Base-by-base conservation (phyloP, 768 basidiomycete species). In the Rhodosporidiobolus sp. region DNA sequence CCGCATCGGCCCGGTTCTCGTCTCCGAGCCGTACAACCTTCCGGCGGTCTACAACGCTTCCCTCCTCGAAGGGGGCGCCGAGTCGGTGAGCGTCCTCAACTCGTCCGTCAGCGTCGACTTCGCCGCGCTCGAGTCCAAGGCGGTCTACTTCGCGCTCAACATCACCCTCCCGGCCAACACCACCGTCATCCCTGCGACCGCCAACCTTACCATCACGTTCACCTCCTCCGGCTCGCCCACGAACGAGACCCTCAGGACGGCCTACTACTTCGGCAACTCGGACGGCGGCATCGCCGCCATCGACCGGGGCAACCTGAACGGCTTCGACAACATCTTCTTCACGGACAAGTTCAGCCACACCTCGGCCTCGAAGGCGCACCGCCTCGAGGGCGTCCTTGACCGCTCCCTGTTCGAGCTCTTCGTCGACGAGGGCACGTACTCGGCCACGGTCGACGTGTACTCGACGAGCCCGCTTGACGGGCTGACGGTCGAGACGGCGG, bases 321-420 rank as follows among this genome's bases (percentile, higher is more conserved):
- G 38, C 28, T 28, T 30, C 63, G 26, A 20, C n/a, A 38, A 63
- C 63, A 52, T 52, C 26, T 53, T 53, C 63, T 63, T 63, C 63
- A 63, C 26, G 22, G 35, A 53, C 26, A 53, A 53, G 38, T 43
- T 63, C 38, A 26, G 19, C 14, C n/a, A n/a, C 17, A 35, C 63
- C 3, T 0, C n/a, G 63, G n/a, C 63, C 35, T 28, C 22, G 24
- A 12, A 28, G 26, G 52, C 26, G 11, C 2, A 24, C 38, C 35
- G 7, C 35, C 9, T 63, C 32, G 52, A 54, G 20, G 63, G 63
- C 53, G 50, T 63, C n/a, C 49, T 43, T 9, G 63, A 63, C 63
- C 63, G 63, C 52, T 43, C 52, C 24, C 26, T 63, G 20, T 30
- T 63, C 38, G 63, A 63, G 63, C 24, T 63, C 22, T 63, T 63